A percentile compares a stretch with the other conserved stretches of the same genome.
Evolutionary conservation across 2,329 filamentous ascomycete species (phyloP).

Genomic region (Microdochium bolleyi): DNA sequence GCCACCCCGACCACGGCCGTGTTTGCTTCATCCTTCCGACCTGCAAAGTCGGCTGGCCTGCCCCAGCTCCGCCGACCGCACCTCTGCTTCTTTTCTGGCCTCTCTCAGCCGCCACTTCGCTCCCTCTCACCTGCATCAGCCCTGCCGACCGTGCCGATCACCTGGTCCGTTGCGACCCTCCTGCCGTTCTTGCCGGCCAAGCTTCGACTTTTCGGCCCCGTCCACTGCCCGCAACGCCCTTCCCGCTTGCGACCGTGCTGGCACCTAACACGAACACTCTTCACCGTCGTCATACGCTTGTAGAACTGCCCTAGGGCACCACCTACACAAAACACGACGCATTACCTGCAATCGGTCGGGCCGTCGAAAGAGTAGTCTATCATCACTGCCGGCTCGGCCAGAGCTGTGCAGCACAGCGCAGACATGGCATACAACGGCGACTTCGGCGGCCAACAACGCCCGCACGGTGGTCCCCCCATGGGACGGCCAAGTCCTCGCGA

Average conservation of each 20-base stretch:
- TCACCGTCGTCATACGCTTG: too few relatives aligned
- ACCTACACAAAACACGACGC: background rate
- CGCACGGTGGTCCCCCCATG: slow-evolving; percentile 38
- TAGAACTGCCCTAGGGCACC: background rate
- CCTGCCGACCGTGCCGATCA: background rate
- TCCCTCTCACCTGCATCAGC: background rate
- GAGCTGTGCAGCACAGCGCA: background rate
- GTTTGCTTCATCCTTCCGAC: too few relatives aligned
- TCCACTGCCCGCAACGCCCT: background rate
- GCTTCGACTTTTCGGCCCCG: background rate
- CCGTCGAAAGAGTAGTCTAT: background rate
- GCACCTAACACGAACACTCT: too few relatives aligned
- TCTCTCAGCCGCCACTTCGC: background rate
- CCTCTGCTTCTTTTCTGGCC: too few relatives aligned
- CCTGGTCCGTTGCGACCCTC: background rate
- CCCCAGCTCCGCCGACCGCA: too few relatives aligned
- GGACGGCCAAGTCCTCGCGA: slow-evolving; percentile 26
- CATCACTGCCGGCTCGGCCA: background rate
- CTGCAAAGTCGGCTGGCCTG: too few relatives aligned
- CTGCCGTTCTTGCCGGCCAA: background rate
- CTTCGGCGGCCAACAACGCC: slow-evolving; percentile 34
- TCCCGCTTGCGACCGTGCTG: background rate
- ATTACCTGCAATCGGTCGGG: background rate
- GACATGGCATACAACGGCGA: slow-evolving; percentile 44
- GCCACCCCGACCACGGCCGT: too few relatives aligned